Evolutionary conservation across 2,329 filamentous ascomycete genomes (phyloP).

Genomic region (Emergomyces orientalis): DNA sequence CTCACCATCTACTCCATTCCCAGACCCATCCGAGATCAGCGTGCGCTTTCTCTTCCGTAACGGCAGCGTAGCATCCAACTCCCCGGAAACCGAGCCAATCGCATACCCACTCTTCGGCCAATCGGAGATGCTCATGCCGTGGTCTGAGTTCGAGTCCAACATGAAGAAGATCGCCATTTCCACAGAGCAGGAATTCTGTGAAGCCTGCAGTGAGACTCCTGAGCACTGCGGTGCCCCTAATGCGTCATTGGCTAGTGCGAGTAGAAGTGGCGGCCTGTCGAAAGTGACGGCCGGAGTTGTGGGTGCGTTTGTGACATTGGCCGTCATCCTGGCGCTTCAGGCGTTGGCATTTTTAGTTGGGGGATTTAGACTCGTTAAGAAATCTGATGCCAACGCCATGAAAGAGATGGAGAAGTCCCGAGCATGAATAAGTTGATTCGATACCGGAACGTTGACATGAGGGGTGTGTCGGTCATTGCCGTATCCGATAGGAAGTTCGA

Average conservation of each 20-base stretch:
- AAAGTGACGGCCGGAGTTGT: conserved; percentile 72
- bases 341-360: conserved; percentile 46
- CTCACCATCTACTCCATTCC: conserved; percentile 32
- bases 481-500: not conserved
- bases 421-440: not conserved
- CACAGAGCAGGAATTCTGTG: conserved; percentile 62
- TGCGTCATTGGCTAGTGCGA: conserved; percentile 21
- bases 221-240: conserved; percentile 50
- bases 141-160: conserved; percentile 55
- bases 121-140: conserved; percentile 48
- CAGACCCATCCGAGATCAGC: conserved; percentile 41
- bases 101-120: conserved; percentile 56
- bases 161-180: conserved; percentile 60
- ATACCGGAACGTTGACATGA: not conserved
- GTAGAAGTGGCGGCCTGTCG: conserved; percentile 44
- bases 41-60: conserved; percentile 57
- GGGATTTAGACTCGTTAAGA: conserved; percentile 51
- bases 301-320: conserved; percentile 59
- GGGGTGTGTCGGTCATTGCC: not conserved
- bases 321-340: conserved; percentile 51
- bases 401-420: conserved; percentile 5
- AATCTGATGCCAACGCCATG: conserved; percentile 25
- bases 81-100: conserved; percentile 29
- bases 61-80: conserved; percentile 43
- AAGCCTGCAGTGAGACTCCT: conserved; percentile 61